A percentile compares a stretch with the other conserved stretches of the same genome.
Conservation (phyloP, 1,284 basidiomycete species). For the Cryptococcus sp. region DNA sequence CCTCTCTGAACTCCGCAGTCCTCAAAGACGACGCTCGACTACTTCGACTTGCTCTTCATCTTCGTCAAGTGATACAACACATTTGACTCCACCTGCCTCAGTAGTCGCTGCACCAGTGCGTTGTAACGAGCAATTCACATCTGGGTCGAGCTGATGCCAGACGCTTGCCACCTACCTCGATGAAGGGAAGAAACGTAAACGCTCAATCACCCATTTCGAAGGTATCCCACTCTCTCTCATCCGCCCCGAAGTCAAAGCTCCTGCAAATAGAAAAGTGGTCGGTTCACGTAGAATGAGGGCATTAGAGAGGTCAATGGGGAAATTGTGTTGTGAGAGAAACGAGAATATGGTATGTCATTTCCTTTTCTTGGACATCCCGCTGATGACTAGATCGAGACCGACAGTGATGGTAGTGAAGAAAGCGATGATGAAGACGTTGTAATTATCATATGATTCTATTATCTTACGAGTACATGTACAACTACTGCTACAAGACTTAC, state of each 20-base stretch:
- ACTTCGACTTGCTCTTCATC: too few species aligned
- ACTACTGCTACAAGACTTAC: neutral
- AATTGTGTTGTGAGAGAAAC: neutral
- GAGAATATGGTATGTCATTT: neutral
- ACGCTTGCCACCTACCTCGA: neutral
- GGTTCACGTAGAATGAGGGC: constrained; percentile 3
- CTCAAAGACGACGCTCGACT: too few species aligned
- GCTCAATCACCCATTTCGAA: constrained; percentile 10
- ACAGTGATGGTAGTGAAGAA: neutral
- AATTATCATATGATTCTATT: neutral
- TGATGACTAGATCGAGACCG: neutral
- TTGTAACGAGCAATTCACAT: too few species aligned
- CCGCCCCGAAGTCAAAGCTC: constrained; percentile 1
- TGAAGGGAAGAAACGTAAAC: constrained; percentile 10
- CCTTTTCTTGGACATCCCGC: too few species aligned
- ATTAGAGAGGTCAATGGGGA: constrained; percentile 1
- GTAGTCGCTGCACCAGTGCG: too few species aligned
- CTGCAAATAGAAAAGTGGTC: neutral
- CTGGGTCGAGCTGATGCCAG: neutral
- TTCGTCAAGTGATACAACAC: too few species aligned
- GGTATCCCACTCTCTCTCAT: constrained; percentile 8
- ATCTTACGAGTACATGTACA: neutral
- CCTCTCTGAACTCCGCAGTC: too few species aligned
- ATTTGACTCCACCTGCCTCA: too few species aligned
- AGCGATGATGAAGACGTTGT: neutral